Evolutionary conservation across 2,329 filamentous ascomycete genomes (phyloP).

Genomic region (Plectosphaerella sp.): DNA sequence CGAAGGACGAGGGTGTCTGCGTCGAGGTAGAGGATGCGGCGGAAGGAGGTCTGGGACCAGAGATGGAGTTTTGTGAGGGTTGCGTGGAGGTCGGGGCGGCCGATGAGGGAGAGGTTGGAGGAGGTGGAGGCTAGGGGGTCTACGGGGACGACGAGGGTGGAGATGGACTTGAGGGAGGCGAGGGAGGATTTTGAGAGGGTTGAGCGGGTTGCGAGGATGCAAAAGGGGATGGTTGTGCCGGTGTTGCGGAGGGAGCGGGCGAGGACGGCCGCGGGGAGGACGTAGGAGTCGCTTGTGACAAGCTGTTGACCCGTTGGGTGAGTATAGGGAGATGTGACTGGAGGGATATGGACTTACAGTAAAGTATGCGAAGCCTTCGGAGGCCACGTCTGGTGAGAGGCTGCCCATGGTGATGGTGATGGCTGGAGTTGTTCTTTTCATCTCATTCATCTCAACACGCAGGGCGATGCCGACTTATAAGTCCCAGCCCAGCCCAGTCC

Average conservation of each 20-base stretch:
- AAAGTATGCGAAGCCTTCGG: background rate
- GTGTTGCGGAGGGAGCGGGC: conserved; percentile 12
- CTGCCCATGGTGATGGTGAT: background rate
- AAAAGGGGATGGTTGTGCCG: conserved; percentile 6
- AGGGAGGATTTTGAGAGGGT: conserved; percentile 5
- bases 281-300: background rate
- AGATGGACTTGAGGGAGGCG: conserved; percentile 3
- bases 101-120: conserved; percentile 62
- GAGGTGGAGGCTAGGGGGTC: conserved; percentile 2
- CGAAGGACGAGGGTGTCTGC: conserved; percentile 61
- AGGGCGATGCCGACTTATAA: too few relatives aligned
- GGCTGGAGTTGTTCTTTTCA: too few relatives aligned
- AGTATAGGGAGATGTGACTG: background rate
- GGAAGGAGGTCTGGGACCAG: conserved; percentile 62
- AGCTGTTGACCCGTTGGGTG: background rate
- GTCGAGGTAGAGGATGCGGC: conserved; percentile 44
- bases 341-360: background rate
- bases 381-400: background rate
- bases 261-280: conserved; percentile 9
- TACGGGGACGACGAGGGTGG: conserved; percentile 10
- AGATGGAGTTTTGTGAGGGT: conserved; percentile 69
- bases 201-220: conserved; percentile 8
- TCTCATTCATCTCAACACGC: too few relatives aligned
- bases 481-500: too few relatives aligned
- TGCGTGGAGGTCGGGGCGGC: conserved; percentile 59